Evolutionary conservation across 208 protist species (phyloP).

Genomic region (Crithidia expoeki): DNA sequence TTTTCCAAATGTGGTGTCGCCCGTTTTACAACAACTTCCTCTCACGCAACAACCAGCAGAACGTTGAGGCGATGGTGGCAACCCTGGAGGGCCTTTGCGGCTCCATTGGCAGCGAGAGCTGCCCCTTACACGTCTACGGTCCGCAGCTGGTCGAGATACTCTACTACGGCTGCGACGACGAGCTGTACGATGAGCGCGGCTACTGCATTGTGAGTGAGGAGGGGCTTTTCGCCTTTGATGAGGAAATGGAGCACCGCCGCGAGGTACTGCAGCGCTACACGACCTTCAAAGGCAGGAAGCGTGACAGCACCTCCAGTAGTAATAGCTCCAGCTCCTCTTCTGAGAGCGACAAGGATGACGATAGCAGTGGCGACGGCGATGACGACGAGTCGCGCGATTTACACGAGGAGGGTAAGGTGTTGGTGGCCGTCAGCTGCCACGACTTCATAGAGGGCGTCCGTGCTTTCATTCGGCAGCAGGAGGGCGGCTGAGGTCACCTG

Average conservation of each 20-base stretch:
- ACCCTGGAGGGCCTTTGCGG: slow-evolving; percentile 69
- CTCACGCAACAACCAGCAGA: slow-evolving; percentile 42
- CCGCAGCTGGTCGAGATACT: slow-evolving; percentile 69
- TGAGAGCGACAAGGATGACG: slow-evolving; percentile 3
- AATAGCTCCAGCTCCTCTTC: slow-evolving; percentile 19
- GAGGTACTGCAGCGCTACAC: slow-evolving; percentile 43
- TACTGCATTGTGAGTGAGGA: slow-evolving; percentile 85
- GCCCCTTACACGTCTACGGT: slow-evolving; percentile 52
- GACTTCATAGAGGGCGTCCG: slow-evolving; percentile 68
- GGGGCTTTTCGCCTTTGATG: slow-evolving; percentile 71
- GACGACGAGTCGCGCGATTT: slow-evolving; percentile 38
- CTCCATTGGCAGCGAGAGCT: slow-evolving; percentile 47
- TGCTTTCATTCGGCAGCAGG: slow-evolving; percentile 49
- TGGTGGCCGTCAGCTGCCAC: slow-evolving; percentile 60
- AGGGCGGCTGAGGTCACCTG: neutral
- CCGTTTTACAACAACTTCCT: slow-evolving; percentile 72
- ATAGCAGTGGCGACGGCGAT: slow-evolving; percentile 27
- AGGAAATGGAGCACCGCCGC: slow-evolving; percentile 32
- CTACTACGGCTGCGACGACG: slow-evolving; percentile 74
- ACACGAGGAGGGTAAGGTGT: slow-evolving; percentile 57
- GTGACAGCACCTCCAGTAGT: neutral
- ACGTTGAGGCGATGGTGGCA: slow-evolving; percentile 72
- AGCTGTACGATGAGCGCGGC: slow-evolving; percentile 67
- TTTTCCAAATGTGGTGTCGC: slow-evolving; percentile 75
- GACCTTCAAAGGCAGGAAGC: slow-evolving; percentile 25